Conservation (phyloP, 2,329 filamentous ascomycete genomes). For the Epichloe gansuensis region DNA sequence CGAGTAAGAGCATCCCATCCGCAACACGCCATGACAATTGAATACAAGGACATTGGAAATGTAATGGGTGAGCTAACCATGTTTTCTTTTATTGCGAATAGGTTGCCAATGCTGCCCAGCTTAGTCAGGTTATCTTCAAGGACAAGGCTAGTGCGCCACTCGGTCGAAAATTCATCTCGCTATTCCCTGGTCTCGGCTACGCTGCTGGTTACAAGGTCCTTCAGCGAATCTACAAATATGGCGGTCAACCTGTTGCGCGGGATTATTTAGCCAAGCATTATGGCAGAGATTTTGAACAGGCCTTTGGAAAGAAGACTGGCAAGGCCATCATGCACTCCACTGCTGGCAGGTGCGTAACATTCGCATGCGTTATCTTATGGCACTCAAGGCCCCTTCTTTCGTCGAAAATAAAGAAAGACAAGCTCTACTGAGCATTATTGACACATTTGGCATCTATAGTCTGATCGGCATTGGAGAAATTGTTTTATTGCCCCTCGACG, state of each 20-base stretch:
- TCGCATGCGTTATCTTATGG: background rate
- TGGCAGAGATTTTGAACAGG: slow-evolving; percentile 67
- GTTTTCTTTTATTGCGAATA: slow-evolving; percentile 8
- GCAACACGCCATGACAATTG: background rate
- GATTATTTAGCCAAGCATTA: slow-evolving; percentile 78
- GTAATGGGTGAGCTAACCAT: slow-evolving; percentile 10
- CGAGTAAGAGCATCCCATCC: slow-evolving; percentile 29
- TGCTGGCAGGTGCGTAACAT: slow-evolving; percentile 58
- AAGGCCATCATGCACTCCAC: slow-evolving; percentile 98
- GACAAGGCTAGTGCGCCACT: slow-evolving; percentile 63
- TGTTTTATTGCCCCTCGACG: slow-evolving; percentile 83
- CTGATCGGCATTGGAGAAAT: slow-evolving; percentile 97
- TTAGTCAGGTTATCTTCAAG: slow-evolving; percentile 91
- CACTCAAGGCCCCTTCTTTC: background rate
- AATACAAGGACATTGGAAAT: background rate
- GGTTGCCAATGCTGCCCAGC: slow-evolving; percentile 34
- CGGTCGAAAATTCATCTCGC: slow-evolving; percentile 74
- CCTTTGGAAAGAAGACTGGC: slow-evolving; percentile 92
- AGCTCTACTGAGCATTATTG: background rate
- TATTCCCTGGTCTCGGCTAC: slow-evolving; percentile 95
- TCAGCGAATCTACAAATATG: slow-evolving; percentile 97
- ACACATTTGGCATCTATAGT: slow-evolving; percentile 29
- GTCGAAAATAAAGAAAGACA: no score
- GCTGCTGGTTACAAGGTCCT: slow-evolving; percentile 96
- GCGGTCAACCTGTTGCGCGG: slow-evolving; percentile 86